phyloP scores from a whole-genome alignment of 2,329 filamentous ascomycete genomes.

The Diaporthe velutina region DNA sequence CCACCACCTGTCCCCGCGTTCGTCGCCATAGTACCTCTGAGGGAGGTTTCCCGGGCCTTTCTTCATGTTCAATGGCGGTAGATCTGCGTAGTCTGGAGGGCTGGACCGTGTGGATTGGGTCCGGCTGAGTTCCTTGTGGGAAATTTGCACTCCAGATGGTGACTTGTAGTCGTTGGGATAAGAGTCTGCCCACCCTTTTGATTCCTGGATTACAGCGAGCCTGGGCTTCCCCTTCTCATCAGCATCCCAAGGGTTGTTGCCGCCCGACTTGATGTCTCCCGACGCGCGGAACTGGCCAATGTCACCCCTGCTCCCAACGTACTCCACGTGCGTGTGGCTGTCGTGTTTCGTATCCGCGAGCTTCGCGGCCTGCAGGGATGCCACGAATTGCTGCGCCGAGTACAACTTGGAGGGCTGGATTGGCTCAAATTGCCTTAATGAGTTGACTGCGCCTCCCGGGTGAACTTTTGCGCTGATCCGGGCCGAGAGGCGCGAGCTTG shows the following conservation, averaged over 20 bases:
- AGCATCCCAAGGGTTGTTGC: slow-evolving; percentile 9
- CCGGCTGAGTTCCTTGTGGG: slow-evolving; percentile 17
- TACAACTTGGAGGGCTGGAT: slow-evolving; percentile 25
- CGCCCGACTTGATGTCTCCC: not conserved
- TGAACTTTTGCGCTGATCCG: not conserved
- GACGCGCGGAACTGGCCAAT: slow-evolving; percentile 14
- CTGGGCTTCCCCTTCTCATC: slow-evolving; percentile 19
- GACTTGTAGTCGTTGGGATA: not conserved
- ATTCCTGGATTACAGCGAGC: slow-evolving; percentile 1
- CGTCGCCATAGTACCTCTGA: slow-evolving; percentile 17
- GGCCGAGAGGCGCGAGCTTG: slow-evolving; percentile 3
- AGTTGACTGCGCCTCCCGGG: slow-evolving; percentile 1
- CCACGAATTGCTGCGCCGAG: slow-evolving; percentile 23
- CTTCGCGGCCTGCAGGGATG: slow-evolving; percentile 22
- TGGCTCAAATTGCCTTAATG: slow-evolving; percentile 25
- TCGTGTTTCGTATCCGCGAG: slow-evolving; percentile 30
- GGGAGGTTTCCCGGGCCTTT: slow-evolving; percentile 4
- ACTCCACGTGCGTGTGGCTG: slow-evolving; percentile 26
- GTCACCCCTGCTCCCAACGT: slow-evolving; percentile 15
- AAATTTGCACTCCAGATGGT: not conserved
- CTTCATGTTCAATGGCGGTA: slow-evolving; percentile 19
- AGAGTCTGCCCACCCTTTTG: not conserved
- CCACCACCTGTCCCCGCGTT: slow-evolving; percentile 38
- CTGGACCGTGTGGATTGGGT: slow-evolving; percentile 3
- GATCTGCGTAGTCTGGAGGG: slow-evolving; percentile 24